These are phyloP conservation scores for Strobilomyces echinocephalus DNA, from an alignment of 768 basidiomycete genomes.

Conservation along the genomic window DNA sequence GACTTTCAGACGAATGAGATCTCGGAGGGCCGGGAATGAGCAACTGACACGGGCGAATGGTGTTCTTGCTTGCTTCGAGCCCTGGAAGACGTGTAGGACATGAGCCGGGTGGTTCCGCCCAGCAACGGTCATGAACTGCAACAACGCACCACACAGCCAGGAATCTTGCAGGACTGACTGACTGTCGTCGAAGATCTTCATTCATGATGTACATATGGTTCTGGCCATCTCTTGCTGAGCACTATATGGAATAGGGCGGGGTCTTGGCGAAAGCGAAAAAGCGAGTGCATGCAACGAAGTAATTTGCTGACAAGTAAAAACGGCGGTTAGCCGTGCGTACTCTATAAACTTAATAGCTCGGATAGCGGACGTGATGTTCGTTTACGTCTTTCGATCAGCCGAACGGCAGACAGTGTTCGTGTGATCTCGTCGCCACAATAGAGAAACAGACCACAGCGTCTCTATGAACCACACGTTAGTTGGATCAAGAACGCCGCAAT, in stretches of 20 bases:
- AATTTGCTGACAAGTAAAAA: conserved; percentile 4
- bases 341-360: conserved; percentile 2
- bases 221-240: neutral
- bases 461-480: conserved; percentile 4
- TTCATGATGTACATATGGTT: neutral
- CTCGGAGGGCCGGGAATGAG: neutral
- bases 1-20: neutral
- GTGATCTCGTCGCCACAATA: neutral
- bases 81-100: neutral
- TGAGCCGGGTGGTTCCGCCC: neutral
- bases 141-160: conserved; percentile 5
- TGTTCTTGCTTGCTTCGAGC: neutral
- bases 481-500: conserved; percentile 6
- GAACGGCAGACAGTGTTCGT: neutral
- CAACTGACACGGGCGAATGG: neutral
- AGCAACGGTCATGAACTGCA: conserved; percentile 11
- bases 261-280: conserved; percentile 1
- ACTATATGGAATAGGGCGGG: neutral
- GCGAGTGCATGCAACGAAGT: neutral
- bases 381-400: conserved; percentile 19
- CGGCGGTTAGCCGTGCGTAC: neutral
- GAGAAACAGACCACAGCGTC: neutral
- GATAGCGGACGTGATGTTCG: neutral
- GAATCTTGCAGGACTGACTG: neutral
- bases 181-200: neutral